Evolutionary conservation across 805 yeast genomes (phyloP).

Genomic region (Ogataea ramenticola): DNA sequence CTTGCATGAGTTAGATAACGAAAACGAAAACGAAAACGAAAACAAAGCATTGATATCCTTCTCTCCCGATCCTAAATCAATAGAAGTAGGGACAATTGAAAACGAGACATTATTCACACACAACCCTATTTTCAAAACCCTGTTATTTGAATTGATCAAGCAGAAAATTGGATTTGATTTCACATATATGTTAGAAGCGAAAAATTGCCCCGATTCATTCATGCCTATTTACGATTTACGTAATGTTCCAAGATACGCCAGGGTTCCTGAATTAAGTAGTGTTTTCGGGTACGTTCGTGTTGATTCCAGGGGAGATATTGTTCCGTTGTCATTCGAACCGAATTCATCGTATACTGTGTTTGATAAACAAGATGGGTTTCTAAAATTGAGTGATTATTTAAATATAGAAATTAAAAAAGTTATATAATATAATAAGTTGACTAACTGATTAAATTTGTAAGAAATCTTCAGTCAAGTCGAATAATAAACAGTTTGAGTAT

Average conservation of each 20-base stretch:
- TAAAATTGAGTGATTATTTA: conserved; percentile 45
- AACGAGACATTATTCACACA: conserved; percentile 22
- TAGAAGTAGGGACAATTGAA: not conserved
- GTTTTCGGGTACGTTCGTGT: conserved; percentile 65
- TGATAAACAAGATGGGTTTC: conserved; percentile 37
- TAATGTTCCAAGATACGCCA: conserved; percentile 52
- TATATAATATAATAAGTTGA: not conserved
- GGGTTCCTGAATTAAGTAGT: conserved; percentile 66
- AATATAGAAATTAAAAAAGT: conserved; percentile 27
- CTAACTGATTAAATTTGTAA: conserved; percentile 19
- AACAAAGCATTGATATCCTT: too few species aligned
- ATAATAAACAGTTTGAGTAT: not conserved
- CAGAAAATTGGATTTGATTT: conserved; percentile 35
- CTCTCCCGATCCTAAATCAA: conserved; percentile 1
- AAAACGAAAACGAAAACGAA: too few species aligned
- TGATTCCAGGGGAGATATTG: conserved; percentile 44
- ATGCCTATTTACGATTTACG: conserved; percentile 73
- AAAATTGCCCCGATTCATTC: conserved; percentile 40
- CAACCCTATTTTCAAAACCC: conserved; percentile 22
- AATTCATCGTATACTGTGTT: conserved; percentile 54
- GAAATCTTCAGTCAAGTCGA: conserved; percentile 39
- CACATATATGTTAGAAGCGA: conserved; percentile 48
- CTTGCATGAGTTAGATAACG: too few species aligned
- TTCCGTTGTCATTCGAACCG: conserved; percentile 45
- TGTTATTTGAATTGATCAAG: conserved; percentile 17